Evolutionary conservation across 164 flowering plant species (phyloP).

Genomic region (Liquidambar formosana): DNA sequence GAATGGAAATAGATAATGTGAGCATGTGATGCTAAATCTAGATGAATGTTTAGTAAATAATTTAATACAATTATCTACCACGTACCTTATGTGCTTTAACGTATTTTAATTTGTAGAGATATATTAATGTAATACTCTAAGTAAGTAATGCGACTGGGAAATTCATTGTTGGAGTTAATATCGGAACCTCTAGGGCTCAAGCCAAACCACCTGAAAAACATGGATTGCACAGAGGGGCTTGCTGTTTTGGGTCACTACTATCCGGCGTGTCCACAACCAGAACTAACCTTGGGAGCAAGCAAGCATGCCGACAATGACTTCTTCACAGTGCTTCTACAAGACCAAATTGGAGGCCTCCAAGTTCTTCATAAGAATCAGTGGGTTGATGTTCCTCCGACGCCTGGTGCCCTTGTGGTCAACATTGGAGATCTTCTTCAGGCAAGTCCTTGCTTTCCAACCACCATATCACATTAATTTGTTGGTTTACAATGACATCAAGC

Average conservation of each 20-base stretch:
- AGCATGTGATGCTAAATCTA: too few species aligned
- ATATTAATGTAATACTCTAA: slow-evolving; percentile 20
- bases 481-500: too few species aligned
- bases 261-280: slow-evolving; percentile 55
- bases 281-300: slow-evolving; percentile 34
- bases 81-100: too few species aligned
- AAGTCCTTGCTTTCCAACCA: not conserved
- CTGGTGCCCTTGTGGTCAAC: slow-evolving; percentile 27
- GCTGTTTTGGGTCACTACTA: slow-evolving; percentile 32
- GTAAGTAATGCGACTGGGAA: slow-evolving; percentile 17
- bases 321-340: slow-evolving; percentile 48
- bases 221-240: slow-evolving; percentile 25
- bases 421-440: slow-evolving; percentile 27
- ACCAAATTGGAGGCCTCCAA: slow-evolving; percentile 48
- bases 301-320: slow-evolving; percentile 43
- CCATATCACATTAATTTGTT: too few species aligned
- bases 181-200: slow-evolving; percentile 34
- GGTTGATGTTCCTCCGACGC: slow-evolving; percentile 35
- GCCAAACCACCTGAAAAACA: slow-evolving; percentile 16
- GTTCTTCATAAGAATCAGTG: slow-evolving; percentile 37
- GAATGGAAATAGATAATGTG: too few species aligned
- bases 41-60: too few species aligned
- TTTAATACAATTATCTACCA: too few species aligned
- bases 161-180: slow-evolving; percentile 20
- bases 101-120: slow-evolving; percentile 36